Conservation (phyloP, 345 rosid species). For the Adansonia digitata region DNA sequence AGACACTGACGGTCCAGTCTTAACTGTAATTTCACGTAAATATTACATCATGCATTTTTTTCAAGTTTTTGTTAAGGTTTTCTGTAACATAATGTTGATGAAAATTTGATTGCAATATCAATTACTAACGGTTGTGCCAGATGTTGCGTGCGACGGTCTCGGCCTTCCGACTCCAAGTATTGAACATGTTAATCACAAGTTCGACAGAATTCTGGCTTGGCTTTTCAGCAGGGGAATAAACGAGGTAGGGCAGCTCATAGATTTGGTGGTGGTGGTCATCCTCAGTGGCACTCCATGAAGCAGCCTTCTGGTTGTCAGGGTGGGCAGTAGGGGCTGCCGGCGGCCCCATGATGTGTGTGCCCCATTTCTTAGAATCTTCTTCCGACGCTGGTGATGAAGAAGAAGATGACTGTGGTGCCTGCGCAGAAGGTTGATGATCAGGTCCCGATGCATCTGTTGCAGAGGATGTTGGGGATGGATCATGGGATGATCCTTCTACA, state of each 20-base stretch:
- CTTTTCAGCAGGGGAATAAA: slow-evolving; percentile 55
- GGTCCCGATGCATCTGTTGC: neutral
- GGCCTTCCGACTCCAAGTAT: slow-evolving; percentile 70
- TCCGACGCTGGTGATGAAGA: neutral
- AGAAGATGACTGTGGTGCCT: neutral
- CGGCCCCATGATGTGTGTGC: slow-evolving; percentile 54
- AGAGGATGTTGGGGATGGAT: neutral
- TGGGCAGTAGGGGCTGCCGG: slow-evolving; percentile 71
- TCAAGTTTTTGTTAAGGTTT: neutral
- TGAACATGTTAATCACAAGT: slow-evolving; percentile 63
- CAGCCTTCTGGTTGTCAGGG: slow-evolving; percentile 84
- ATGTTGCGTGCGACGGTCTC: slow-evolving; percentile 77
- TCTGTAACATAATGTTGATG: too few relatives aligned
- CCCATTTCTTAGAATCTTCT: neutral
- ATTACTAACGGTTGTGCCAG: slow-evolving; percentile 78
- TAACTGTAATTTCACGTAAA: slow-evolving; percentile 39
- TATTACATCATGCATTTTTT: neutral
- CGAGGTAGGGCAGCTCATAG: slow-evolving; percentile 60
- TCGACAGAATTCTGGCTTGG: slow-evolving; percentile 54
- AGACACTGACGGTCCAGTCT: slow-evolving; percentile 58
- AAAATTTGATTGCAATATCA: neutral
- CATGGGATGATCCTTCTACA: neutral
- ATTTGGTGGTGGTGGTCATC: slow-evolving; percentile 44
- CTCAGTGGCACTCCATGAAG: slow-evolving; percentile 67
- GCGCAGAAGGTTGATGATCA: neutral